Conservation (phyloP, 768 basidiomycete species). For the Tubosaeta sp. region DNA sequence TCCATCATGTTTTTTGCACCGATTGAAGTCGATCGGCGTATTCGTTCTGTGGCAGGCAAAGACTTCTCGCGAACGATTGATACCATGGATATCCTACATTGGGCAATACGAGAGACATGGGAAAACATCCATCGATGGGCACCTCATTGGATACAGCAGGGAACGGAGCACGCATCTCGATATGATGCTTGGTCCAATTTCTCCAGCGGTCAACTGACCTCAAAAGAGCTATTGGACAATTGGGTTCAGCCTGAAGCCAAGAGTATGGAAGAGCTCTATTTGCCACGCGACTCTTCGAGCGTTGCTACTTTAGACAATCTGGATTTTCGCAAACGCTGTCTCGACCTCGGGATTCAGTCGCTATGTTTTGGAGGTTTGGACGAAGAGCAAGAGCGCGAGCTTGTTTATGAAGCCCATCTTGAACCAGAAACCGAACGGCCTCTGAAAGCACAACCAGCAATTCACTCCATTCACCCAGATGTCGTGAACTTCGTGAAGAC, state of each 20-base stretch:
- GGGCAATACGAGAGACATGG: slow-evolving; percentile 45
- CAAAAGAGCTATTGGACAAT: slow-evolving; percentile 1
- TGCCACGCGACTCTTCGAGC: neutral
- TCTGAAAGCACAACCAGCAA: no score
- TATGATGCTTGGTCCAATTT: slow-evolving; percentile 15
- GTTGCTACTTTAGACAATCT: no score
- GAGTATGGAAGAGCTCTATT: slow-evolving; percentile 34
- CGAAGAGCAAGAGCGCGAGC: no score
- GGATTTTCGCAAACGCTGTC: slow-evolving; percentile 1
- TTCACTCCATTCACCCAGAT: no score
- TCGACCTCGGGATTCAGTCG: slow-evolving; percentile 4
- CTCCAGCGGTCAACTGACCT: no score
- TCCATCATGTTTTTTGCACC: slow-evolving; percentile 48
- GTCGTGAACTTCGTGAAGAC: no score
- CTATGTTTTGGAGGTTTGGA: neutral
- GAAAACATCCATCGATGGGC: slow-evolving; percentile 33
- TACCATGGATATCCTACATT: slow-evolving; percentile 36
- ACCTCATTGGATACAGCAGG: slow-evolving; percentile 43
- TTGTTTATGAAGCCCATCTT: no score
- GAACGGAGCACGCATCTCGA: slow-evolving; percentile 31
- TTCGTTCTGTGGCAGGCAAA: slow-evolving; percentile 28
- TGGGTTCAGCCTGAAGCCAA: slow-evolving; percentile 42
- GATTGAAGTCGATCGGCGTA: slow-evolving; percentile 37
- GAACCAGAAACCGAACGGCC: no score
- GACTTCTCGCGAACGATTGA: neutral